A percentile compares a stretch with the other conserved stretches of the same genome.
These are phyloP conservation scores for Striga hermonthica DNA, from an alignment of 305 asterid species.

Conservation along the genomic window DNA sequence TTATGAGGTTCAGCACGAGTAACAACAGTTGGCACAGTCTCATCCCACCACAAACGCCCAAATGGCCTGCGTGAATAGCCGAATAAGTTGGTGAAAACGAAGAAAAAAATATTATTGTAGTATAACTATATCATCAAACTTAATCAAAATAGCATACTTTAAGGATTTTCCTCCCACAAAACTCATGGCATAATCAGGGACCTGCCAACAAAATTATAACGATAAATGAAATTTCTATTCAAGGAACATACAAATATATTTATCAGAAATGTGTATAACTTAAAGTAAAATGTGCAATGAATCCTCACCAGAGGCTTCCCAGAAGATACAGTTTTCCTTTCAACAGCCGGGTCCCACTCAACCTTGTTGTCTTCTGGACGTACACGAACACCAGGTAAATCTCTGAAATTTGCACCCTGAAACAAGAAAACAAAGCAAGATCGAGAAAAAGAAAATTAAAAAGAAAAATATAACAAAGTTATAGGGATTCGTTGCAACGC, in stretches of 20 bases:
- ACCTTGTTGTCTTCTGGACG: too few relatives aligned
- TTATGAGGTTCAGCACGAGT: constrained; percentile 64
- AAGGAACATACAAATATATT: too few relatives aligned
- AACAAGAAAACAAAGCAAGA: neutral
- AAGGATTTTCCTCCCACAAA: constrained; percentile 46
- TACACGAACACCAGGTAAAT: too few relatives aligned
- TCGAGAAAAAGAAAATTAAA: neutral
- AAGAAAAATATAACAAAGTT: neutral
- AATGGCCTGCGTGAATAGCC: constrained; percentile 57
- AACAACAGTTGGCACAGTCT: constrained; percentile 81
- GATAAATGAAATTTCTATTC: too few relatives aligned
- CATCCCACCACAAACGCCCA: constrained; percentile 92
- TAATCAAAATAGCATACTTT: constrained; percentile 33
- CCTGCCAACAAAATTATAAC: constrained; percentile 29
- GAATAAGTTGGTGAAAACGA: neutral
- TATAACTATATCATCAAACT: neutral
- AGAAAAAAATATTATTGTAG: neutral
- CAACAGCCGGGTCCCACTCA: too few relatives aligned
- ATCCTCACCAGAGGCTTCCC: too few relatives aligned
- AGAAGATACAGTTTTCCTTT: too few relatives aligned
- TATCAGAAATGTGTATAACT: too few relatives aligned
- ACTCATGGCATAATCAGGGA: constrained; percentile 75
- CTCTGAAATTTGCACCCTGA: constrained; percentile 38
- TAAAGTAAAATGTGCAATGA: too few relatives aligned
- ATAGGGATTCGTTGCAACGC: neutral